These are phyloP conservation scores for Isoetes engelmannii DNA, from an alignment of 83 land plant genomes.

Conservation along the genomic window DNA sequence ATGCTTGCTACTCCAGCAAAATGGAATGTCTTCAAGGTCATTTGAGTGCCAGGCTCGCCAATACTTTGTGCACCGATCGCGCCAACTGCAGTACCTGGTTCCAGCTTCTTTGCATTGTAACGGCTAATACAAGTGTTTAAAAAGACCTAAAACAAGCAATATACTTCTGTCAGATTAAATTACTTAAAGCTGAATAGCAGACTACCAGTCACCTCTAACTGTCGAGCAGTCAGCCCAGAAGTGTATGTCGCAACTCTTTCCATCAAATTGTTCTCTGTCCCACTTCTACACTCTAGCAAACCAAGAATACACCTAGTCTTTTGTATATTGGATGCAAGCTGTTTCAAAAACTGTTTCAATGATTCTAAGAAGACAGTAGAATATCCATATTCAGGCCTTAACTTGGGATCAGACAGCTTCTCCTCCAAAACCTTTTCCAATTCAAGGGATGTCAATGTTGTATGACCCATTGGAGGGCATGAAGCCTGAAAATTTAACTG, in stretches of 20 bases:
- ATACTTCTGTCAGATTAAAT: neutral
- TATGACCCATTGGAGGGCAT: conserved; percentile 44
- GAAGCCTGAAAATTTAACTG: conserved; percentile 48
- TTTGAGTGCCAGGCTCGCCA: conserved; percentile 99
- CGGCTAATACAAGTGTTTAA: conserved; percentile 62
- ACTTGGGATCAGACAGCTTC: conserved; percentile 39
- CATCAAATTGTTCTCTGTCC: conserved; percentile 6
- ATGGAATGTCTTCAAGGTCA: conserved; percentile 97
- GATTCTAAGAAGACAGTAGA: conserved; percentile 42
- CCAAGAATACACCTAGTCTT: conserved; percentile 40
- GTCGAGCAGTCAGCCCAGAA: conserved; percentile 60
- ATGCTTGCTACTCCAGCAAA: conserved; percentile 99
- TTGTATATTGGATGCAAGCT: conserved; percentile 17
- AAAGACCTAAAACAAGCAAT: conserved; percentile 49
- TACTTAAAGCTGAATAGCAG: neutral
- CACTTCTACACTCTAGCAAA: conserved; percentile 24
- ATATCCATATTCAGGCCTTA: conserved; percentile 40
- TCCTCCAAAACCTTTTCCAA: conserved; percentile 25
- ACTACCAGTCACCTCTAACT: conserved; percentile 39
- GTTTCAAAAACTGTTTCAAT: conserved; percentile 34
- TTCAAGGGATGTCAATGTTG: conserved; percentile 41
- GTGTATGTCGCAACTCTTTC: conserved; percentile 54
- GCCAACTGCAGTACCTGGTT: conserved; percentile 91
- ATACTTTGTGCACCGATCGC: conserved; percentile 99
- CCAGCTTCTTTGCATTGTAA: conserved; percentile 59